A percentile compares a stretch with the other conserved stretches of the same genome.
These are phyloP conservation scores for Hypoxylon perforatum DNA, from an alignment of 495 filamentous ascomycete genomes.

Conservation along the genomic window DNA sequence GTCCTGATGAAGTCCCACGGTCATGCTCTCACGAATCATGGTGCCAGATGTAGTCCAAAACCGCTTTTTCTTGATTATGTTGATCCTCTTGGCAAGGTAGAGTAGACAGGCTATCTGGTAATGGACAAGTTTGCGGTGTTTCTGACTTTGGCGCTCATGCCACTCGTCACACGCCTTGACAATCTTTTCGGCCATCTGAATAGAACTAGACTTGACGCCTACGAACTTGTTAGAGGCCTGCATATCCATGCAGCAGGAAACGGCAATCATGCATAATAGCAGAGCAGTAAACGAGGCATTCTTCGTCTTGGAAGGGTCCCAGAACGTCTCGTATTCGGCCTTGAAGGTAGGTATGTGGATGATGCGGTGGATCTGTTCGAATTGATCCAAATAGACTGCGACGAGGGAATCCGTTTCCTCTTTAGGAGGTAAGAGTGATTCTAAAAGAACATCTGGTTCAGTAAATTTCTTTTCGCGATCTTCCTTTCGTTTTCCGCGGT, in stretches of 20 bases:
- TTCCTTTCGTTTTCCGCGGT: constrained; percentile 37
- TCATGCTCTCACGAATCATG: constrained; percentile 45
- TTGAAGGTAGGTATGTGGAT: constrained; percentile 67
- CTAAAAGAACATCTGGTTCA: constrained; percentile 37
- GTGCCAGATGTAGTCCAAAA: constrained; percentile 48
- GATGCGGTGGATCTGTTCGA: constrained; percentile 62
- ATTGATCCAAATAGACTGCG: constrained; percentile 57
- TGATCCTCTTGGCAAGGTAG: constrained; percentile 49
- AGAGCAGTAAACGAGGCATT: constrained; percentile 60
- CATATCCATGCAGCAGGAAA: constrained; percentile 74
- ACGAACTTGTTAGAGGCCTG: constrained; percentile 45
- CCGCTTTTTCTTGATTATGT: constrained; percentile 49
- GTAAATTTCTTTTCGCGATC: constrained; percentile 51
- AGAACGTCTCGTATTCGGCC: constrained; percentile 54
- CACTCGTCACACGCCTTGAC: constrained; percentile 47
- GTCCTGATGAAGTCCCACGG: constrained; percentile 47
- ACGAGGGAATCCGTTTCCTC: constrained; percentile 60
- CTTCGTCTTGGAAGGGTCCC: constrained; percentile 51
- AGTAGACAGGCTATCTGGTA: constrained; percentile 49
- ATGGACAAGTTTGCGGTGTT: constrained; percentile 49
- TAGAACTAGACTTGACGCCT: constrained; percentile 46
- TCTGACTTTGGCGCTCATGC: constrained; percentile 43
- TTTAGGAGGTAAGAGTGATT: constrained; percentile 58
- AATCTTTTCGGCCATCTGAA: constrained; percentile 46
- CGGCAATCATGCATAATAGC: constrained; percentile 48